A percentile compares a stretch with the other conserved stretches of the same genome.
Conservation (phyloP, 768 basidiomycete species). For the Calocybe indica region DNA sequence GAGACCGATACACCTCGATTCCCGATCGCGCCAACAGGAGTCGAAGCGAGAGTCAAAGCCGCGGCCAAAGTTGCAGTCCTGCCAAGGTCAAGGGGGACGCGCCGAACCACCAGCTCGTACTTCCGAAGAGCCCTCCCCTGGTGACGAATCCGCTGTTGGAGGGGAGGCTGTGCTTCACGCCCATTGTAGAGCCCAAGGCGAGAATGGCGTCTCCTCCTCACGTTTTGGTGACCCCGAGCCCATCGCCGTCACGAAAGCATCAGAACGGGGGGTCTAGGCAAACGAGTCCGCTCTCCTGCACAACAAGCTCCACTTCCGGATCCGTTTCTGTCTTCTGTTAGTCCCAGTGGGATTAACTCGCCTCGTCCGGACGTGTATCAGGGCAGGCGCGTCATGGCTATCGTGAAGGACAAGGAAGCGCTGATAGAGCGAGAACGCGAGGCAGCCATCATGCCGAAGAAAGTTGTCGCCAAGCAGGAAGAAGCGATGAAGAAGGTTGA, state of each 20-base stretch:
- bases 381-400: slow-evolving; percentile 4
- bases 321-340: slow-evolving; percentile 4
- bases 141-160: slow-evolving; percentile 54
- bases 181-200: slow-evolving; percentile 12
- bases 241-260: slow-evolving; percentile 1
- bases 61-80: slow-evolving; percentile 14
- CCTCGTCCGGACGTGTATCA: slow-evolving; percentile 10
- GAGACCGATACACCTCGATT: slow-evolving; percentile 35
- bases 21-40: slow-evolving; percentile 26
- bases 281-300: background rate
- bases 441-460: slow-evolving; percentile 1
- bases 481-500: slow-evolving; percentile 25
- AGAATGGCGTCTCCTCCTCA: slow-evolving; percentile 1
- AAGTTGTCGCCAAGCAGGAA: slow-evolving; percentile 5
- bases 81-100: slow-evolving; percentile 6
- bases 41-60: slow-evolving; percentile 11
- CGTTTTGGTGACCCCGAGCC: background rate
- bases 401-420: background rate
- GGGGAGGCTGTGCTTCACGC: slow-evolving; percentile 49
- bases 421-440: slow-evolving; percentile 4
- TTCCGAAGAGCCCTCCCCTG: slow-evolving; percentile 52
- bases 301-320: background rate
- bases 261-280: background rate
- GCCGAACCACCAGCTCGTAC: slow-evolving; percentile 7
- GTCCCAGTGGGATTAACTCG: slow-evolving; percentile 6